A percentile compares a stretch with the other conserved stretches of the same genome.
These are phyloP conservation scores for Fusarium gaditjirri DNA, from an alignment of 2,329 filamentous ascomycete species.

Conservation along the genomic window DNA sequence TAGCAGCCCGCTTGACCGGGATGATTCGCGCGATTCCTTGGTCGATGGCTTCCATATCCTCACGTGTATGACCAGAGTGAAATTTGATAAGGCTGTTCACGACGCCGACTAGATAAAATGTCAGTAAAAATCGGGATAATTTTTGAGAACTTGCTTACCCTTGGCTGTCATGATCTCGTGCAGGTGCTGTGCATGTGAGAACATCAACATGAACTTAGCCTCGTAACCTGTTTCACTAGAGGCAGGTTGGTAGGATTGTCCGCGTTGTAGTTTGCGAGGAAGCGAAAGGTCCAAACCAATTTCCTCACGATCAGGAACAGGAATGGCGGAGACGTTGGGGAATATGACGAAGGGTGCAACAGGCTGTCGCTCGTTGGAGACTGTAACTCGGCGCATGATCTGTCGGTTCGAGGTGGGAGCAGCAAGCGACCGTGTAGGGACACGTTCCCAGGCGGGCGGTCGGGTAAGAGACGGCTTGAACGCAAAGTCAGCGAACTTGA, in stretches of 20 bases:
- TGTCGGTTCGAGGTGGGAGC: conserved; percentile 38
- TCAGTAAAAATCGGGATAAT: conserved; percentile 13
- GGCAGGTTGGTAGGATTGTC: background rate
- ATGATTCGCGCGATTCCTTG: conserved; percentile 25
- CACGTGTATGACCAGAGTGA: conserved; percentile 14
- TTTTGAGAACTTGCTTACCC: conserved; percentile 35
- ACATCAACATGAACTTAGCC: conserved; percentile 10
- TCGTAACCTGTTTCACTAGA: conserved; percentile 1
- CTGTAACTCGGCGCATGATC: conserved; percentile 50
- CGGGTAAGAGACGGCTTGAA: conserved; percentile 31
- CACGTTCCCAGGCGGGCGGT: conserved; percentile 48
- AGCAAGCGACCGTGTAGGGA: conserved; percentile 43
- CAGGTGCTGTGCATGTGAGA: conserved; percentile 15
- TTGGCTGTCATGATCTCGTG: conserved; percentile 44
- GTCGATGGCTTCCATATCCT: conserved; percentile 19
- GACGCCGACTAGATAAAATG: conserved; percentile 39
- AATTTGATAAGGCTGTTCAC: conserved; percentile 37
- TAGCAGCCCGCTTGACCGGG: conserved; percentile 47
- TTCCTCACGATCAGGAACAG: conserved; percentile 1
- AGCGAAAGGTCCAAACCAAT: conserved; percentile 13
- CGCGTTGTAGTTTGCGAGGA: conserved; percentile 22
- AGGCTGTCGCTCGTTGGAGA: conserved; percentile 6
- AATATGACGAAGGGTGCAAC: background rate
- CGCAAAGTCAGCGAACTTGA: conserved; percentile 34
- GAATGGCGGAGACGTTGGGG: background rate